These are phyloP conservation scores for Coniochaeta sp. DNA, from an alignment of 2,329 filamentous ascomycete species.

Conservation along the genomic window DNA sequence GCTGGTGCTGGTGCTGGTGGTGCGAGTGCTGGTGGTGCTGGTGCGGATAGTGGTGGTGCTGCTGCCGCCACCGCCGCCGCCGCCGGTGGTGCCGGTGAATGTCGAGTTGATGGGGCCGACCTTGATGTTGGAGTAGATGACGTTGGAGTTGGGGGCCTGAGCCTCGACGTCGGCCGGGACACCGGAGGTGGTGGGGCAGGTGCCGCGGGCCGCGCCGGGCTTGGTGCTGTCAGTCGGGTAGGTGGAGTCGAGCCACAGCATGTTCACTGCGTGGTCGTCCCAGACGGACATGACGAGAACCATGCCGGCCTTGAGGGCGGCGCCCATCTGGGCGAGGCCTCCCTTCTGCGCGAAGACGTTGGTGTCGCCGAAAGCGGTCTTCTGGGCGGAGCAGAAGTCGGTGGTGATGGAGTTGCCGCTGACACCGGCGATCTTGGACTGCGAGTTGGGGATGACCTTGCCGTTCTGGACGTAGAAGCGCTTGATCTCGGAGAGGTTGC, in stretches of 20 bases:
- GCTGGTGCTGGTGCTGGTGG: constrained; percentile 7
- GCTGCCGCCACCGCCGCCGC: constrained; percentile 7
- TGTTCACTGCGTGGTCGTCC: constrained; percentile 61
- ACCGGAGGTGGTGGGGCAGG: constrained; percentile 44
- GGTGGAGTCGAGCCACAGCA: constrained; percentile 68
- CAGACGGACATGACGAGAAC: constrained; percentile 45
- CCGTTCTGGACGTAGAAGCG: constrained; percentile 60
- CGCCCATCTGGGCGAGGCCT: constrained; percentile 49
- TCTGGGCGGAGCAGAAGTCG: constrained; percentile 51
- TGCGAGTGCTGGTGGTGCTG: constrained; percentile 6
- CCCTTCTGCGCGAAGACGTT: constrained; percentile 47
- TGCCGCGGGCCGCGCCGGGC: constrained; percentile 45
- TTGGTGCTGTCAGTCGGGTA: constrained; percentile 43
- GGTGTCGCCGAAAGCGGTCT: constrained; percentile 46
- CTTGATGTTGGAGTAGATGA: constrained; percentile 53
- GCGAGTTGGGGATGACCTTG: constrained; percentile 46
- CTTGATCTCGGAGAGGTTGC: constrained; percentile 51
- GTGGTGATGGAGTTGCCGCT: constrained; percentile 44
- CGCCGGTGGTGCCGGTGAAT: constrained; percentile 19
- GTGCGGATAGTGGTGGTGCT: constrained; percentile 2
- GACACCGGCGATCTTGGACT: constrained; percentile 28
- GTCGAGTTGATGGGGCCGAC: constrained; percentile 49
- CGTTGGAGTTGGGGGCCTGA: constrained; percentile 36
- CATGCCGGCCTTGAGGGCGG: constrained; percentile 32
- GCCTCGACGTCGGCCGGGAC: constrained; percentile 41